Evolutionary conservation across 1,284 basidiomycete species (phyloP), one percentile per base, ranked within the genome.

Genomic region (Ceratobasidium sp.): DNA sequence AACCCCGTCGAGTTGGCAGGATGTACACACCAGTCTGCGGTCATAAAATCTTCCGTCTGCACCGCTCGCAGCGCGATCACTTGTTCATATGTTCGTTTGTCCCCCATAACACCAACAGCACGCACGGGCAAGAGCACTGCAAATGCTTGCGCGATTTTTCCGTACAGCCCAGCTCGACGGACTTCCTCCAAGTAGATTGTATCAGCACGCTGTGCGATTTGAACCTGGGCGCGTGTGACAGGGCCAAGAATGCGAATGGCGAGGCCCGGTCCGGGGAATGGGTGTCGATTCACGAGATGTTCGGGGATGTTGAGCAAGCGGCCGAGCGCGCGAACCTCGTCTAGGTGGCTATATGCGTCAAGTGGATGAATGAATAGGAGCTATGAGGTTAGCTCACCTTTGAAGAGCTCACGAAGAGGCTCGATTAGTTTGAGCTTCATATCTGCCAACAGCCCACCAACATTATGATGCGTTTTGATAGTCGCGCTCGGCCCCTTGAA

Each of bases 381-480:
- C n/a, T 73, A 13, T 49, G 3, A 49, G 39, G 20, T n/a, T 7
- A 20, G 84, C 88, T 61, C 81, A 95, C 96, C 97, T 89, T 99
- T 99, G 91, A 99, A 99, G 33, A 99, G 89, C 87, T 99, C 98
- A 53, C 98, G 90, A 64, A 99, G 88, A 53, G 98, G 98, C 87
- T 99, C 98, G 82, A 99, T 99, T 61, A 99, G 90, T 88, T 99
- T 99, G 82, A 99, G 90, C 86, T 98, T 99, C 98, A 99, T 99
- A 85, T 99, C 94, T 83, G 95, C 95, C 79, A 99, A 88, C 64
- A 99, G 88, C 12, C 98, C 98, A 44, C 98, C 98, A 81, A 99
- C 98, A 83, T 99, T 99, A 86, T 99, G 98, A 85, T 99, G 98
- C 10, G 98, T 99, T 90, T 99, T 99, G 89, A 99, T 99, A 20